Conservation (phyloP, 495 filamentous ascomycete genomes). For the Staphylotrichum tortipilum region DNA sequence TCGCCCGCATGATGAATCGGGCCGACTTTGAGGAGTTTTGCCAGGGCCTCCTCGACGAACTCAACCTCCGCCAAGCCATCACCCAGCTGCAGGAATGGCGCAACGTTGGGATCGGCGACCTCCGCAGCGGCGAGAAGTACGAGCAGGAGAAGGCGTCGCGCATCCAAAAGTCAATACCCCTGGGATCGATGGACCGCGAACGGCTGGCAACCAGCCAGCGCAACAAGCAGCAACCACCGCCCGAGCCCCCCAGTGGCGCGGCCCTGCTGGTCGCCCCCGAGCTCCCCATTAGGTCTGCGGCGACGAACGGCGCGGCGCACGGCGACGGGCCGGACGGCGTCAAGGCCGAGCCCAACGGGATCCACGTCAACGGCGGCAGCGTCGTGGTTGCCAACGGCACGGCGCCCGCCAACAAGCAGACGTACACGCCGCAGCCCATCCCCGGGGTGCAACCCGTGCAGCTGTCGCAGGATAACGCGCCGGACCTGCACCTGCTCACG, state of each 20-base stretch:
- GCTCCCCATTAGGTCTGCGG: conserved; percentile 47
- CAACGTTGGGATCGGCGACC: conserved; percentile 66
- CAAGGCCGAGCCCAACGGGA: conserved; percentile 29
- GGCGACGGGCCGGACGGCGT: conserved; percentile 11
- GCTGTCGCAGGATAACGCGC: conserved; percentile 65
- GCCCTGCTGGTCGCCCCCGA: conserved; percentile 69
- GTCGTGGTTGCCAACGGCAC: conserved; percentile 34
- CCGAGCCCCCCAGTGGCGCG: conserved; percentile 63
- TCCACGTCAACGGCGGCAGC: conserved; percentile 33
- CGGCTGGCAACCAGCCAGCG: conserved; percentile 57
- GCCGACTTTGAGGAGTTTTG: conserved; percentile 81
- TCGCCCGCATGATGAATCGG: conserved; percentile 93
- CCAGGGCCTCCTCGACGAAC: conserved; percentile 76
- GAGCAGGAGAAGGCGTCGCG: conserved; percentile 79
- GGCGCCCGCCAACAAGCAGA: conserved; percentile 29
- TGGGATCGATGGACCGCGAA: conserved; percentile 72
- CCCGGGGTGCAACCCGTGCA: conserved; percentile 55
- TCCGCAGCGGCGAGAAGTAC: conserved; percentile 86
- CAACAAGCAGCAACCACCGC: conserved; percentile 46
- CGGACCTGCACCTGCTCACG: conserved; percentile 79
- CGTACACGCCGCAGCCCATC: conserved; percentile 38
- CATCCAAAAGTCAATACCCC: conserved; percentile 58
- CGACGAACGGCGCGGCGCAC: conserved; percentile 13
- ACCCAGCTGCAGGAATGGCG: conserved; percentile 91
- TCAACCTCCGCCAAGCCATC: conserved; percentile 84